Conservation (phyloP, 192 early-diverging fungal species). For the Obelidium mucronatum region DNA sequence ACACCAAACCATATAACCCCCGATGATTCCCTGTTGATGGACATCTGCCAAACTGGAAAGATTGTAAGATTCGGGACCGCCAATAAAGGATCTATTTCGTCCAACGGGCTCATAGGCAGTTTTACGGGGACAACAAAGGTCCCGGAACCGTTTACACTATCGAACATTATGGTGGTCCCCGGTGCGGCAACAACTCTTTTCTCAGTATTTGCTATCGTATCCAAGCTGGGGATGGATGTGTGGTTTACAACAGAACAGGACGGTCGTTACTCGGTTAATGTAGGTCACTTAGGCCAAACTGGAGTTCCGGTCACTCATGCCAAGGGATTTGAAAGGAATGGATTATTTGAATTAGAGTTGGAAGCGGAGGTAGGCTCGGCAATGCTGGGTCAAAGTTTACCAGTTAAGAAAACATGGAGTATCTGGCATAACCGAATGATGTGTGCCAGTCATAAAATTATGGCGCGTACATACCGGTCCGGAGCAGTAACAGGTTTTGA, state of each 20-base stretch:
- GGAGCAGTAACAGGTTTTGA: neutral
- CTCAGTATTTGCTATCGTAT: neutral
- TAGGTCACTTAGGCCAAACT: neutral
- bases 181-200: neutral
- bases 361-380: neutral
- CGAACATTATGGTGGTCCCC: neutral
- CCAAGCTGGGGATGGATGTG: neutral
- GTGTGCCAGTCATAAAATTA: neutral
- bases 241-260: neutral
- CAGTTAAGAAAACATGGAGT: neutral
- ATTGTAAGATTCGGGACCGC: neutral
- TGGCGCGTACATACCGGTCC: neutral
- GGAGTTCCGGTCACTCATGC: neutral
- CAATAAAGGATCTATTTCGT: neutral
- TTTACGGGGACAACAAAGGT: neutral
- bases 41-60: neutral
- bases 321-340: neutral
- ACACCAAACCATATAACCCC: conserved; percentile 2
- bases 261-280: neutral
- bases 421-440: conserved; percentile 5
- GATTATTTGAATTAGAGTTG: neutral
- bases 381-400: neutral
- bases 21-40: neutral
- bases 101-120: neutral
- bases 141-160: neutral